A percentile compares a stretch with the other conserved stretches of the same genome.
phyloP scores from a whole-genome alignment of 2,329 filamentous ascomycete species.

The Colletotrichum liaoningense region DNA sequence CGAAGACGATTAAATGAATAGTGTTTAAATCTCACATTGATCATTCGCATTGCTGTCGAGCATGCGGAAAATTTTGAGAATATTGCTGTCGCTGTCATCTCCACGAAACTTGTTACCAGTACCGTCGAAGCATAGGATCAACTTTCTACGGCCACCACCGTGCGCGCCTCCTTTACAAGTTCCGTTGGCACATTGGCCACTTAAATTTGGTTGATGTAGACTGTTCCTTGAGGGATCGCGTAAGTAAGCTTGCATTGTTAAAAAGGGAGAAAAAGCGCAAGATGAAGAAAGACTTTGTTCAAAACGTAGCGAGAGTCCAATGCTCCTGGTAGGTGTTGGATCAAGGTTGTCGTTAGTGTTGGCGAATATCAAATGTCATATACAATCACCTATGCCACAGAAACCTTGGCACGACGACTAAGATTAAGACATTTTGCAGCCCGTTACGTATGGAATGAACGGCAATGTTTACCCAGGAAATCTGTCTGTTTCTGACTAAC shows the following conservation, averaged over 20 bases:
- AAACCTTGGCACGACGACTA: background rate
- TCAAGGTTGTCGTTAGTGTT: too few relatives aligned
- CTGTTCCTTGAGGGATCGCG: background rate
- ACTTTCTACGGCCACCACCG: constrained; percentile 49
- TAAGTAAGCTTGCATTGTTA: constrained; percentile 2
- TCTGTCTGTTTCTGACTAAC: background rate
- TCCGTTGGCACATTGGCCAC: background rate
- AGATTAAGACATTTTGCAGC: background rate
- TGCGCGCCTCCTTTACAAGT: background rate
- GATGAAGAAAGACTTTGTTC: too few relatives aligned
- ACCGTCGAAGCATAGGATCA: constrained; percentile 72
- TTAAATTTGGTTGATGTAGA: too few relatives aligned
- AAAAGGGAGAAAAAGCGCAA: background rate
- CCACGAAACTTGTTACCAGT: constrained; percentile 74
- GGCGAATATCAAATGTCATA: background rate
- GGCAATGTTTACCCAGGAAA: background rate
- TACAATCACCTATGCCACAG: background rate
- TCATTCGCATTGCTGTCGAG: constrained; percentile 71
- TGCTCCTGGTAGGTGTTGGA: background rate
- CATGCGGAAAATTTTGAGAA: constrained; percentile 78
- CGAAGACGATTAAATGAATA: background rate
- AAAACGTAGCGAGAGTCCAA: background rate
- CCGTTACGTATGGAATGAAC: background rate
- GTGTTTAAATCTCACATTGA: constrained; percentile 59
- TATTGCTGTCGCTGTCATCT: constrained; percentile 72